Evolutionary conservation across 2,329 filamentous ascomycete genomes (phyloP).

Genomic region (Nemania sp.): DNA sequence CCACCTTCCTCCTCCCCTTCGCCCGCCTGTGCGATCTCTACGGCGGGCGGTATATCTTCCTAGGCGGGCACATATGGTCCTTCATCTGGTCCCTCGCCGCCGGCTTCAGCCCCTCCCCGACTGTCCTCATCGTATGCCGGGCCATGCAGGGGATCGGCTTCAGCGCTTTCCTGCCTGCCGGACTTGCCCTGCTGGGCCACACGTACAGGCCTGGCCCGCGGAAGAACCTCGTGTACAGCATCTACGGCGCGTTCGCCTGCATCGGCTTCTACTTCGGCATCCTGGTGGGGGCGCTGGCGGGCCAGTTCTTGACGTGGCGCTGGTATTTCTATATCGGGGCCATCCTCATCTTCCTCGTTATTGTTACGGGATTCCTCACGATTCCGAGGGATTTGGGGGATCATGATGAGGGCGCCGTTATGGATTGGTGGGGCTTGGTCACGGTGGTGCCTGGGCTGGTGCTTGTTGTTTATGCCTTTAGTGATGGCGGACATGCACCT

Average conservation of each 20-base stretch:
- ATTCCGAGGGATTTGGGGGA: conserved; percentile 49
- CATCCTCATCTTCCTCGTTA: conserved; percentile 49
- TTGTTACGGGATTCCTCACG: conserved; percentile 44
- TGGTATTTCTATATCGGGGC: conserved; percentile 78
- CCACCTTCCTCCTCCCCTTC: conserved; percentile 70
- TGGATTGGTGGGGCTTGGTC: conserved; percentile 76
- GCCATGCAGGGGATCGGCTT: conserved; percentile 80
- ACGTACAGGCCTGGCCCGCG: conserved; percentile 75
- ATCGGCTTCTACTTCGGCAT: conserved; percentile 72
- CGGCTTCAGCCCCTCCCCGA: conserved; percentile 75
- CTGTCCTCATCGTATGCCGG: conserved; percentile 79
- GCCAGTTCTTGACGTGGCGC: conserved; percentile 69
- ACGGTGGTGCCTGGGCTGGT: conserved; percentile 74
- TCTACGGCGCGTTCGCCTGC: conserved; percentile 68
- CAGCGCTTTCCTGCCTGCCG: conserved; percentile 77
- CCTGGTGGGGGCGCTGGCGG: conserved; percentile 71
- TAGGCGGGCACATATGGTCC: conserved; percentile 72
- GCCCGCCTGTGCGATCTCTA: conserved; percentile 70
- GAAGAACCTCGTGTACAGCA: conserved; percentile 72
- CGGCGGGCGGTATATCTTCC: conserved; percentile 71
- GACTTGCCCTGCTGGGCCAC: conserved; percentile 74
- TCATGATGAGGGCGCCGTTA: conserved; percentile 58
- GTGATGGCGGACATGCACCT: conserved; percentile 76
- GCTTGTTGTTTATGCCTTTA: conserved; percentile 80
- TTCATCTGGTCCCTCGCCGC: conserved; percentile 75